Evolutionary conservation across 768 basidiomycete species (phyloP).

Genomic region (Trametes cinnabarina): DNA sequence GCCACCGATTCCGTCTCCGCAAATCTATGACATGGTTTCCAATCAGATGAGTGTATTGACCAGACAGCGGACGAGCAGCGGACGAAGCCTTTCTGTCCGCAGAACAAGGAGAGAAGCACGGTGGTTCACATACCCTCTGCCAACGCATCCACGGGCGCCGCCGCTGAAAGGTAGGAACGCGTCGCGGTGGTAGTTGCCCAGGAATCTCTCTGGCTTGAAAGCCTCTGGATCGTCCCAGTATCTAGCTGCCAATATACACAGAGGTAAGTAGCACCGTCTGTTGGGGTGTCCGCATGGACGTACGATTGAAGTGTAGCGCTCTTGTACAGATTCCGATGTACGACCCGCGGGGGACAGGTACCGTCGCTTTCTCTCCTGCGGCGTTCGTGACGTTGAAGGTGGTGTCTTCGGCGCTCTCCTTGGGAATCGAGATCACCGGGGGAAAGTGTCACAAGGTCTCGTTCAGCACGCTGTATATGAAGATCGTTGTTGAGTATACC

Average conservation of each 20-base stretch:
- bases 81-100: too few species aligned
- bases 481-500: too few species aligned
- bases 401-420: slow-evolving; percentile 24
- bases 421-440: slow-evolving; percentile 23
- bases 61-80: too few species aligned
- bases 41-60: not conserved
- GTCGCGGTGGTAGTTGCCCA: slow-evolving; percentile 53
- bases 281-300: too few species aligned
- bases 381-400: slow-evolving; percentile 18
- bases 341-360: slow-evolving; percentile 27
- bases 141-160: slow-evolving; percentile 47
- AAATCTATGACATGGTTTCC: not conserved
- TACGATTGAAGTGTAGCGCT: slow-evolving; percentile 32
- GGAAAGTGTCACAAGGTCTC: slow-evolving; percentile 34
- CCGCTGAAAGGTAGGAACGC: slow-evolving; percentile 54
- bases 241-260: slow-evolving; percentile 24
- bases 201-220: slow-evolving; percentile 45
- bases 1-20: slow-evolving; percentile 49
- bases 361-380: slow-evolving; percentile 21
- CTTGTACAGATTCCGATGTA: slow-evolving; percentile 19
- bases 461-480: slow-evolving; percentile 6
- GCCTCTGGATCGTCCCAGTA: slow-evolving; percentile 39
- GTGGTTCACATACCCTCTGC: slow-evolving; percentile 38
- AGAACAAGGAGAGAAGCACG: too few species aligned
- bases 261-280: too few species aligned